These are phyloP conservation scores for Podosphaera fusca DNA, from an alignment of 2,329 filamentous ascomycete genomes.

Conservation along the genomic window DNA sequence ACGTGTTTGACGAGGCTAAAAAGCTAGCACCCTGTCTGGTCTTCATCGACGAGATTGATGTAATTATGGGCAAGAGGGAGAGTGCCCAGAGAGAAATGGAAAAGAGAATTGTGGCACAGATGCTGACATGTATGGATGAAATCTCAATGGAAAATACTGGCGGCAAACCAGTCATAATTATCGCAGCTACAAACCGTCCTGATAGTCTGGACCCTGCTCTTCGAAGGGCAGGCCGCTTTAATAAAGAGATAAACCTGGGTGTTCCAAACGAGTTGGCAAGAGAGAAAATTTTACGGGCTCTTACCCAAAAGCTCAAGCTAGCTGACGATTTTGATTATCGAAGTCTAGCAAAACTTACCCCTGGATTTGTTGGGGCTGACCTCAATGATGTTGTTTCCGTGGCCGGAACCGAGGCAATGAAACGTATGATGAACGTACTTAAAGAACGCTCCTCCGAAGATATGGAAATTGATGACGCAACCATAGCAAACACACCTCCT, in stretches of 20 bases:
- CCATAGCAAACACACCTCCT: constrained; percentile 6
- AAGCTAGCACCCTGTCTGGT: constrained; percentile 68
- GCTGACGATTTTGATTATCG: constrained; percentile 49
- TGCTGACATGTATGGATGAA: constrained; percentile 70
- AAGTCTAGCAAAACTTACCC: constrained; percentile 57
- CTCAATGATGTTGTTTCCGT: constrained; percentile 37
- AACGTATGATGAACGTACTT: constrained; percentile 16
- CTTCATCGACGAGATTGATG: constrained; percentile 82
- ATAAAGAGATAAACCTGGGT: constrained; percentile 65
- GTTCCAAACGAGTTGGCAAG: constrained; percentile 63
- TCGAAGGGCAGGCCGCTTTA: constrained; percentile 52
- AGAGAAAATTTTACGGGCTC: constrained; percentile 51
- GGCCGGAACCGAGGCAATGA: constrained; percentile 18
- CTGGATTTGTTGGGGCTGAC: constrained; percentile 85
- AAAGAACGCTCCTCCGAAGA: constrained; percentile 12
- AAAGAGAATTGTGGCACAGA: constrained; percentile 61
- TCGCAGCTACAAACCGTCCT: constrained; percentile 75
- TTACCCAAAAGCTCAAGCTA: constrained; percentile 43
- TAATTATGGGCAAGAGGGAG: constrained; percentile 69
- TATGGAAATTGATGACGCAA: constrained; percentile 15
- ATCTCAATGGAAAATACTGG: constrained; percentile 46
- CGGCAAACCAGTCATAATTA: constrained; percentile 65
- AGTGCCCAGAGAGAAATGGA: constrained; percentile 74
- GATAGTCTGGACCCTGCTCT: constrained; percentile 67
- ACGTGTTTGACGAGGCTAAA: constrained; percentile 73